Evolutionary conservation across 2,329 filamentous ascomycete genomes (phyloP), one percentile per base, ranked within the genome.

Genomic region (Metarhizium anisopliae): DNA sequence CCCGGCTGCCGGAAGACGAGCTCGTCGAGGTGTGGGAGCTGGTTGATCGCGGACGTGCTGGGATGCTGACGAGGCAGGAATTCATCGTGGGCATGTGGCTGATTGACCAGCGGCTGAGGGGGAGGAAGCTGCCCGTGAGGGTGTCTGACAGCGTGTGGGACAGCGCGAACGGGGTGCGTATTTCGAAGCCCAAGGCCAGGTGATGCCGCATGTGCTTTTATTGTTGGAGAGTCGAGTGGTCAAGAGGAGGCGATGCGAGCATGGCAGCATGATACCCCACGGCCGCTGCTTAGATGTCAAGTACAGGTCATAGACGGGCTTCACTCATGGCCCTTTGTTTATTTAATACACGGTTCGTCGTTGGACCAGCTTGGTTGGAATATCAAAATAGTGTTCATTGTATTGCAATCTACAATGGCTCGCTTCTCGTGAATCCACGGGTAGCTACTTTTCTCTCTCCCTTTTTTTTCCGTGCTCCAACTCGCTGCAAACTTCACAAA

Each of bases 11-110:
- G 0, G 68, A 68, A 0, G 81, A 87, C 64, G 85, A 87, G 63
- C 76, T 94, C 38, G 84, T 84, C 47, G 85, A 89, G 70, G 84
- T 92, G 1, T 94, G 88, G 85, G 83, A 86, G 47, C 73, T 93
- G 18, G 89, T 93, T 11, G 86, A 88, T 64, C 72, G 77, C 1
- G 69, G 73, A 6, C 67, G 71, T 1, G 66, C 71, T 14, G 86
- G 86, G 1, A 74, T 79, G 61, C 70, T 94, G 54, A 75, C 73
- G 55, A 81, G 82, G 63, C 79, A 85, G 55, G 86, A 91, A 72
- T 94, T 94, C 67, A 86, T 94, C 0, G 88, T 93, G 1, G 89
- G 89, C 10, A 78, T 90, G 74, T 94, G 89, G 88, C 72, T 94
- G 51, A 81, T 94, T 40, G 89, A 94, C 67, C 88, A 92, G 75